Evolutionary conservation across 177 flowering plant species (phyloP).

Genomic region (Tripterygium wilfordii): DNA sequence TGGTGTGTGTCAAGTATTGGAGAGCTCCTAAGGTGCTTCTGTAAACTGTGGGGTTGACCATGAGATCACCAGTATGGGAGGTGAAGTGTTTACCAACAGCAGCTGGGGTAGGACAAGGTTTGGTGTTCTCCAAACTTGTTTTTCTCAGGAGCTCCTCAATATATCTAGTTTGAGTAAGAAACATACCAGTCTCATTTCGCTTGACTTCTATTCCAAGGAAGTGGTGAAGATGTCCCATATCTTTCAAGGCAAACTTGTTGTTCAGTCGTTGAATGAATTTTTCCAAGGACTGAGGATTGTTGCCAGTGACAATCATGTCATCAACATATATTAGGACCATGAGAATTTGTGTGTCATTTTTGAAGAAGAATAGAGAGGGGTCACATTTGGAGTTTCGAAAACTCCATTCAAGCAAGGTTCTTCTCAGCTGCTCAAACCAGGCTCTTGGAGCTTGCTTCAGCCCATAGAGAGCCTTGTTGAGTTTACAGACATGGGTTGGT

Average conservation of each 20-base stretch:
- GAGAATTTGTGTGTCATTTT: not conserved
- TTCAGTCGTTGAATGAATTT: not conserved
- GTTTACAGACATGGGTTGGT: too few relatives aligned
- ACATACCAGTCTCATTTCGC: too few relatives aligned
- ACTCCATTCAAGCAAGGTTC: not conserved
- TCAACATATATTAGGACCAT: not conserved
- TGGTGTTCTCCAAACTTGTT: not conserved
- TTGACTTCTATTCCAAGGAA: constrained; percentile 5
- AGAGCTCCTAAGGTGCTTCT: too few relatives aligned
- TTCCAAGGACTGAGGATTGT: not conserved
- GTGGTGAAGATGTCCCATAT: not conserved
- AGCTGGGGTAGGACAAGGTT: not conserved
- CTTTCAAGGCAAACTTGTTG: not conserved
- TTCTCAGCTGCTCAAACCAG: too few relatives aligned
- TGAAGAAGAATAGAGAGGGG: not conserved
- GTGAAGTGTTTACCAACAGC: not conserved
- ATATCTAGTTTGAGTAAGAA: not conserved
- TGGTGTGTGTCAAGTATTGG: not conserved
- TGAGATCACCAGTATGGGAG: not conserved
- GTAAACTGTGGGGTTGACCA: not conserved
- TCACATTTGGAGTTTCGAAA: not conserved
- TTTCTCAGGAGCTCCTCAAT: not conserved
- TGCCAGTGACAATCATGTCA: not conserved
- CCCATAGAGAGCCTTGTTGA: not conserved
- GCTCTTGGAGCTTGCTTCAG: not conserved